Percentiles rank a stretch among this genome's conserved stretches.
phyloP scores from a whole-genome alignment of 805 yeast genomes.

The Saturnispora serradocipensis region DNA sequence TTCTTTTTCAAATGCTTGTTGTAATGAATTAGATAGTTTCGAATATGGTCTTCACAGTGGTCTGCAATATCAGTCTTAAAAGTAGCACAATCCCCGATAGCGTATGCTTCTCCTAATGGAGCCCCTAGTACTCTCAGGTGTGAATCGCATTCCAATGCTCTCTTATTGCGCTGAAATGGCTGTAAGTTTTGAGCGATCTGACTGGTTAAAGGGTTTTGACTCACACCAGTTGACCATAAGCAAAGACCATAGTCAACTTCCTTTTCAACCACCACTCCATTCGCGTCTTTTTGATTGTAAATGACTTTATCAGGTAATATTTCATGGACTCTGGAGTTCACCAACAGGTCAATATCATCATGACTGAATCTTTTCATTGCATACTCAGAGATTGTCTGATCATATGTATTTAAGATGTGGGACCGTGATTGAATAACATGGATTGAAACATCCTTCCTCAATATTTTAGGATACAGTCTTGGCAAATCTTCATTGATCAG shows the following conservation, averaged over 20 bases:
- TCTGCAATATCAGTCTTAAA: conserved; percentile 54
- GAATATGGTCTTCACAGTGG: conserved; percentile 87
- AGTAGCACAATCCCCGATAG: conserved; percentile 56
- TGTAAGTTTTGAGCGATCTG: conserved; percentile 41
- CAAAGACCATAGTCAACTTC: conserved; percentile 59
- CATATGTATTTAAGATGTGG: conserved; percentile 70
- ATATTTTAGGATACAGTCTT: conserved; percentile 81
- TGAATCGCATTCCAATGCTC: conserved; percentile 73
- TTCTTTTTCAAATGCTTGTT: conserved; percentile 38
- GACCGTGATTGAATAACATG: conserved; percentile 88
- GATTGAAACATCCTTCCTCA: conserved; percentile 65
- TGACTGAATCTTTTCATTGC: conserved; percentile 67
- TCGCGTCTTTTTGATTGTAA: conserved; percentile 40
- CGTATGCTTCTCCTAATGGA: conserved; percentile 59
- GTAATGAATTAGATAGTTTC: conserved; percentile 96
- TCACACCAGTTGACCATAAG: conserved; percentile 71
- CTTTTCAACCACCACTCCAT: conserved; percentile 34
- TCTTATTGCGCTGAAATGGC: conserved; percentile 45
- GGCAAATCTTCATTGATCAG: conserved; percentile 83
- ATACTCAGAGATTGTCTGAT: conserved; percentile 58
- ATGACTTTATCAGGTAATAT: conserved; percentile 61
- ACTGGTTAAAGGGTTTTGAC: conserved; percentile 53
- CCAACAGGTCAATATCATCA: conserved; percentile 60
- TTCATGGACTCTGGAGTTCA: conserved; percentile 80
- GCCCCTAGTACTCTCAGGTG: conserved; percentile 63